phyloP scores from a whole-genome alignment of 257 asterid genomes.

The Oldenlandia corymbosa region DNA sequence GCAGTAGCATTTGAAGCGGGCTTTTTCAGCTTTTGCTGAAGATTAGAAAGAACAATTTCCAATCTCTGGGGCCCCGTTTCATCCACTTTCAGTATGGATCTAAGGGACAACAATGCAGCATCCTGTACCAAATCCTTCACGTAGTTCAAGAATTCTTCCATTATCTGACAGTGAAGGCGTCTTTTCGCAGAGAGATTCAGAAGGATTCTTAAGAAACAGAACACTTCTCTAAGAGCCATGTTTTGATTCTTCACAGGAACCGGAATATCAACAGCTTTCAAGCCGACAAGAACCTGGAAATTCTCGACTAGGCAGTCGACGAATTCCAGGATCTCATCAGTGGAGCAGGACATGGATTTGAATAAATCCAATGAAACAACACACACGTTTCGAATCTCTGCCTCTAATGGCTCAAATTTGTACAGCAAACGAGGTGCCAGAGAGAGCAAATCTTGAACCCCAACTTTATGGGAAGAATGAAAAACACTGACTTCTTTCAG shows the following conservation, averaged over 20 bases:
- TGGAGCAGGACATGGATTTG: neutral
- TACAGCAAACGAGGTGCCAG: too few relatives aligned
- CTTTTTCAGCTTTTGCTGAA: conserved; percentile 1
- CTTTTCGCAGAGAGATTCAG: neutral
- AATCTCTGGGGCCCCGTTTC: neutral
- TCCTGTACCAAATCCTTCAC: neutral
- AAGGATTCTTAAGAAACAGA: neutral
- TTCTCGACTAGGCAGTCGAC: neutral
- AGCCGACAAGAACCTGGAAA: neutral
- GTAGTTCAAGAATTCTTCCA: neutral
- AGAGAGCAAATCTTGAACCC: too few relatives aligned
- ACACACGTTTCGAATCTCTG: neutral
- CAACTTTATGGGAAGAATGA: neutral
- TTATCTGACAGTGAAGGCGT: neutral
- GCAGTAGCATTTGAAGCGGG: neutral
- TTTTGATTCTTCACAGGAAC: neutral
- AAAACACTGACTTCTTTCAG: too few relatives aligned
- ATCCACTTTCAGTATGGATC: neutral
- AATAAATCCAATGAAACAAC: neutral
- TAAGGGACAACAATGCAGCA: neutral
- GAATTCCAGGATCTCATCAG: neutral
- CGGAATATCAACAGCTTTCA: neutral
- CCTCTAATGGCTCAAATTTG: neutral
- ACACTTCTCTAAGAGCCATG: neutral
- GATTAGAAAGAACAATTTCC: neutral